Conservation (phyloP, 2,329 filamentous ascomycete genomes). For the Tolypocladium tropicale region DNA sequence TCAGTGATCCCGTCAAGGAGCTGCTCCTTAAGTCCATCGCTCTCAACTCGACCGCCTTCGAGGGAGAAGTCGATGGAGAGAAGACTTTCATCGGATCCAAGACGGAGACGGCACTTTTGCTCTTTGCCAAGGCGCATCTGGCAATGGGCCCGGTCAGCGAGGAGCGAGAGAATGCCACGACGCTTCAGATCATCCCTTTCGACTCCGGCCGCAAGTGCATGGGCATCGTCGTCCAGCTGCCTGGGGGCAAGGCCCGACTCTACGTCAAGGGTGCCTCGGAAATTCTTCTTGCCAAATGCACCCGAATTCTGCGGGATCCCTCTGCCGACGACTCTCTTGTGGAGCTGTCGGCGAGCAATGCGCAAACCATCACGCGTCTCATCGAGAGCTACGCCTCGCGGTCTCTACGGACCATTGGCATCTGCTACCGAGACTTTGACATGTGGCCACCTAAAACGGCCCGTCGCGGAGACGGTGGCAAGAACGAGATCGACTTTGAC, state of each 20-base stretch:
- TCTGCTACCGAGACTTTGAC: conserved; percentile 76
- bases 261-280: conserved; percentile 57
- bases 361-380: conserved; percentile 48
- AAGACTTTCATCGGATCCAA: conserved; percentile 65
- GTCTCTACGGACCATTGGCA: conserved; percentile 74
- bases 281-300: conserved; percentile 49
- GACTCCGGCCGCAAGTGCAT: conserved; percentile 68
- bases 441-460: conserved; percentile 67
- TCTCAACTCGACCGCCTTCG: conserved; percentile 65
- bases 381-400: conserved; percentile 71
- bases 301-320: conserved; percentile 39
- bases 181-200: conserved; percentile 62
- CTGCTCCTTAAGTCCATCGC: conserved; percentile 50
- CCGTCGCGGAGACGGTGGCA: conserved; percentile 42
- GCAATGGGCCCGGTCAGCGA: conserved; percentile 56
- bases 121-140: conserved; percentile 55
- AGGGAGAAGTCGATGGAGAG: conserved; percentile 58
- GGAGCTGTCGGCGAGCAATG: conserved; percentile 40
- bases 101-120: conserved; percentile 66
- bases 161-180: conserved; percentile 48
- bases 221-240: conserved; percentile 45
- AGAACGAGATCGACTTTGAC: conserved; percentile 53
- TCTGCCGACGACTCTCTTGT: conserved; percentile 30
- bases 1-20: conserved; percentile 37
- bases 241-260: conserved; percentile 41